Conservation (phyloP, 345 rosid genomes). For the Lenwebbia sp. region DNA sequence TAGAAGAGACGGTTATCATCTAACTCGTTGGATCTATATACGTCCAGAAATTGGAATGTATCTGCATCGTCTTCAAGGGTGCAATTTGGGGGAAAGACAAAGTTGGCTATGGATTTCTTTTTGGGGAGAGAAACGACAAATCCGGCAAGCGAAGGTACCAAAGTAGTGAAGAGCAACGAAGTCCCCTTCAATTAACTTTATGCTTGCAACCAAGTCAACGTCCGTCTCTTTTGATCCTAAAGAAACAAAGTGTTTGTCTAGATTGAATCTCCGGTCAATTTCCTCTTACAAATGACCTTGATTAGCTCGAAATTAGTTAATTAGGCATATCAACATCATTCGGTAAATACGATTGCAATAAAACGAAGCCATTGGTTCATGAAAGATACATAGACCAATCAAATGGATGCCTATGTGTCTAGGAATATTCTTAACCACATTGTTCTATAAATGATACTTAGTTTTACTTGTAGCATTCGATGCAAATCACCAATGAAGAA, state of each 20-base stretch:
- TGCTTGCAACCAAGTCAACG: background rate
- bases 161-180: background rate
- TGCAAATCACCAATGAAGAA: background rate
- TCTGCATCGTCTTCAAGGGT: background rate
- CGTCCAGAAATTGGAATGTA: background rate
- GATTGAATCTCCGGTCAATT: background rate
- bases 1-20: no score
- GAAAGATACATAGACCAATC: background rate
- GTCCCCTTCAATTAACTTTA: background rate
- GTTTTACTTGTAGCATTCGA: background rate
- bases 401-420: background rate
- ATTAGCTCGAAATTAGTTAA: background rate
- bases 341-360: background rate
- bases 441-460: background rate
- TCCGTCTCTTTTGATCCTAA: background rate
- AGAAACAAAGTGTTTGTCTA: background rate
- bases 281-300: background rate
- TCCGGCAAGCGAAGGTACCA: background rate
- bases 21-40: no score
- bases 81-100: background rate
- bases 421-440: background rate
- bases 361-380: background rate
- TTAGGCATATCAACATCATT: background rate
- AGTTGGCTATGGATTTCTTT: background rate
- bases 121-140: background rate